These are phyloP conservation scores for Lojkania enalia DNA, from an alignment of 2,329 filamentous ascomycete species.

Conservation along the genomic window DNA sequence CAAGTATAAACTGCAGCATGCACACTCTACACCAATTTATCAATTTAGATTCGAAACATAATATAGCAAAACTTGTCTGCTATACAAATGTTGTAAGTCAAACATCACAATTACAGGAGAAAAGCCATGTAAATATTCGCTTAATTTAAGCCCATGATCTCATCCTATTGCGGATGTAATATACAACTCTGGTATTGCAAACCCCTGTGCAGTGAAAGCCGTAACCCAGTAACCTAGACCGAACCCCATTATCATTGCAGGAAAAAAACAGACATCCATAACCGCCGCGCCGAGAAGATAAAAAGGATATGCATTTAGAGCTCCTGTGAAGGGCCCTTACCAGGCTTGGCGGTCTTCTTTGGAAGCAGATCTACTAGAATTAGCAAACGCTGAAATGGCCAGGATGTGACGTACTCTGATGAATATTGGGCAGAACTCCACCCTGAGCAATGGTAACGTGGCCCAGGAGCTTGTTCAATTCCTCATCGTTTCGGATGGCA, in stretches of 20 bases:
- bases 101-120: neutral
- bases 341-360: slow-evolving; percentile 97
- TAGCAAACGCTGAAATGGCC: slow-evolving; percentile 36
- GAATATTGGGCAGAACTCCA: slow-evolving; percentile 96
- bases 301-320: slow-evolving; percentile 64
- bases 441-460: slow-evolving; percentile 97
- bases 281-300: slow-evolving; percentile 47
- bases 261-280: slow-evolving; percentile 59
- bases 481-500: slow-evolving; percentile 98
- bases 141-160: slow-evolving; percentile 48
- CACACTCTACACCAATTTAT: too few species aligned
- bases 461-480: slow-evolving; percentile 97
- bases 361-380: slow-evolving; percentile 81
- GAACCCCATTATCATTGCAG: slow-evolving; percentile 79
- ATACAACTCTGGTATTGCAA: slow-evolving; percentile 61
- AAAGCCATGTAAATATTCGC: slow-evolving; percentile 26
- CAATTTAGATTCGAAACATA: too few species aligned
- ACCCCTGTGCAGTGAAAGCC: slow-evolving; percentile 52
- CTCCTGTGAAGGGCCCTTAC: slow-evolving; percentile 92
- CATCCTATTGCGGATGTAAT: slow-evolving; percentile 60
- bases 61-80: too few species aligned
- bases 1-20: too few species aligned
- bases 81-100: too few species aligned
- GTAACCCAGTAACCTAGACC: slow-evolving; percentile 63
- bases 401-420: slow-evolving; percentile 78